Conservation (phyloP, 306 rosid species). For the Malus fusca region DNA sequence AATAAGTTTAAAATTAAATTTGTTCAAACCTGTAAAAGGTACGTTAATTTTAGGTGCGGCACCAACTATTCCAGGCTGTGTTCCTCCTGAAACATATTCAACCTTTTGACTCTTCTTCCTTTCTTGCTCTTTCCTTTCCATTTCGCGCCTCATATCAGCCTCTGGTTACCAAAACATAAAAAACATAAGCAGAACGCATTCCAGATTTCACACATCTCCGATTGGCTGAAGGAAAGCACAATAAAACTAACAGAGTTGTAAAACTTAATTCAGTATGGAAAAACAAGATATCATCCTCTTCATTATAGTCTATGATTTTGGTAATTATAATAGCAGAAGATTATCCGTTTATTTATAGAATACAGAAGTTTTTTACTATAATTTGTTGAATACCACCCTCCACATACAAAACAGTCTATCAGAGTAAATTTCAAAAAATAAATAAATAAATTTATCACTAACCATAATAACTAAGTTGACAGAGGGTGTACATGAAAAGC, state of each 20-base stretch:
- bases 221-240: neutral
- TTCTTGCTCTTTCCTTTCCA: conserved; percentile 77
- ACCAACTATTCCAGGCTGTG: conserved; percentile 46
- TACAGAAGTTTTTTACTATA: neutral
- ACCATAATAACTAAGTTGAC: neutral
- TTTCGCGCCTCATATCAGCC: conserved; percentile 76
- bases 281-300: neutral
- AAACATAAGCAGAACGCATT: conserved; percentile 11
- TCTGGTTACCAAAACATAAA: conserved; percentile 38
- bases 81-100: conserved; percentile 57
- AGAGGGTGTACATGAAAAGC: neutral
- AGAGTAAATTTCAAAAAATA: neutral
- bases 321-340: neutral
- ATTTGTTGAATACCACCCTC: neutral
- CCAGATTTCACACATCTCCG: neutral
- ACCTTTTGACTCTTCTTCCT: conserved; percentile 50
- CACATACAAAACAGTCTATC: neutral
- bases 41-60: conserved; percentile 24
- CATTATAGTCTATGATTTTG: neutral
- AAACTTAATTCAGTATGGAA: neutral
- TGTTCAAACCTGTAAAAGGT: conserved; percentile 26
- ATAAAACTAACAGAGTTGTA: neutral
- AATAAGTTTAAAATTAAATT: neutral
- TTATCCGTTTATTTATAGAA: neutral
- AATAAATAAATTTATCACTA: neutral